phyloP scores from a whole-genome alignment of 2,329 filamentous ascomycete species.

The Colletotrichum phormii region DNA sequence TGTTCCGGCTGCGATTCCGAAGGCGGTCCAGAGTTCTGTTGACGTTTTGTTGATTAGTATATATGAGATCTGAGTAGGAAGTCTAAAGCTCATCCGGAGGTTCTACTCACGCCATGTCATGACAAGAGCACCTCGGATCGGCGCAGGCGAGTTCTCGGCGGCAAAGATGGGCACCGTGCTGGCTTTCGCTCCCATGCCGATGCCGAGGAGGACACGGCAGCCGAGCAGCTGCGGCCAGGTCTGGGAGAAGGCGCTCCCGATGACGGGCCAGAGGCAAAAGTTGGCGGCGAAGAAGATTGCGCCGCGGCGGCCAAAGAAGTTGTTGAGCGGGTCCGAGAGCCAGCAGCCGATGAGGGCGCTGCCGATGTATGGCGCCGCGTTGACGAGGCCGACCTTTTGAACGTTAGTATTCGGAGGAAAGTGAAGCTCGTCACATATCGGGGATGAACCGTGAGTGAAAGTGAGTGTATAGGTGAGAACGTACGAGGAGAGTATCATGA shows the following conservation, averaged over 20 bases:
- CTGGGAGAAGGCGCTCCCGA: slow-evolving; percentile 78
- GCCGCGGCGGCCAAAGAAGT: slow-evolving; percentile 73
- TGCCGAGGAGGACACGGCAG: slow-evolving; percentile 78
- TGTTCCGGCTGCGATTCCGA: slow-evolving; percentile 64
- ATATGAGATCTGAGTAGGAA: too few relatives aligned
- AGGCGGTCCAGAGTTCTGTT: slow-evolving; percentile 75
- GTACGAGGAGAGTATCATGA: slow-evolving; percentile 57
- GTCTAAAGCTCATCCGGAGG: too few relatives aligned
- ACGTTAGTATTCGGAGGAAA: too few relatives aligned
- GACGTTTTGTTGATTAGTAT: too few relatives aligned
- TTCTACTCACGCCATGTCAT: slow-evolving; percentile 29
- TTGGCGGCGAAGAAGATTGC: slow-evolving; percentile 79
- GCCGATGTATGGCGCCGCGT: slow-evolving; percentile 58
- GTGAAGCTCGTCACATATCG: too few relatives aligned
- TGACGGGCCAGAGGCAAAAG: slow-evolving; percentile 76
- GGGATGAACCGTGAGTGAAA: too few relatives aligned
- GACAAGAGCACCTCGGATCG: slow-evolving; percentile 74
- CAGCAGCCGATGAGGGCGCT: slow-evolving; percentile 74
- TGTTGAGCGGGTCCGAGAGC: slow-evolving; percentile 74
- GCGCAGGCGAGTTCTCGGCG: slow-evolving; percentile 77
- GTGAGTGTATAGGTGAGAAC: not conserved
- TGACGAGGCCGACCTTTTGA: slow-evolving; percentile 72
- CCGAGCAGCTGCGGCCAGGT: slow-evolving; percentile 79
- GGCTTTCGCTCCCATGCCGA: slow-evolving; percentile 82
- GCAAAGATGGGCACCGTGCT: slow-evolving; percentile 80